Evolutionary conservation across 495 filamentous ascomycete genomes (phyloP), one percentile per base, ranked within the genome.

Genomic region (Evernia prunastri): DNA sequence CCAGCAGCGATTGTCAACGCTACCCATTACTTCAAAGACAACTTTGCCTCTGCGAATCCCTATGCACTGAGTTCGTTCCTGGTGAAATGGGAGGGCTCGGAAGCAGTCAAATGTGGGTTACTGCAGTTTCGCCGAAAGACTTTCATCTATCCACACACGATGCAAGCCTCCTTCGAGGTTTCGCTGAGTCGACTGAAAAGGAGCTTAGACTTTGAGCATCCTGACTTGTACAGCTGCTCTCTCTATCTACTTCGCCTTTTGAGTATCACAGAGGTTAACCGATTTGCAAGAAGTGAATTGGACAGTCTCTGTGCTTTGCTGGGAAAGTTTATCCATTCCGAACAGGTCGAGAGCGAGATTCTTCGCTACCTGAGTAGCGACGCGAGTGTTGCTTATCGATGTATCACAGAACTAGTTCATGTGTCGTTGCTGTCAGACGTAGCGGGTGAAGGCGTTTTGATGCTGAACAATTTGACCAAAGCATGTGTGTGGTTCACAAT

Each of bases 1-100:
- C 58, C 58, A 18, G 58, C 27, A 31, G 39, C 58, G 12, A 59
- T 59, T 25, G 20, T 59, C 11, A 45, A 59, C 25, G 37, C 37
- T 9, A 29, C 58, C 20, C 58, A 59, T 42, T 59, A 31, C 33
- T 33, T 35, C 17, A 6, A 20, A 1, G 40, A 60, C 11, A 18
- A 36, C 31, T 35, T 1, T 17, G 25, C 17, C 33, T 36, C 40
- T 25, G 8, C 40, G 7, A n/a, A 23, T 15, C 23, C 12, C 13
- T 0, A 49, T 18, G 27, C 27, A 5, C 11, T 33, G 23, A 20
- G 17, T 8, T 35, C 58, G 9, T 59, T 11, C 43, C 39, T 45
- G 3, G 9, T 6, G 27, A 59, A 20, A n/a, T 59, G 58, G 58
- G 17, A 60, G 17, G 27, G 33, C 23, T 18, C 8, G 13, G n/a